phyloP scores from a whole-genome alignment of 2,329 filamentous ascomycete species.

The Lojkania enalia region DNA sequence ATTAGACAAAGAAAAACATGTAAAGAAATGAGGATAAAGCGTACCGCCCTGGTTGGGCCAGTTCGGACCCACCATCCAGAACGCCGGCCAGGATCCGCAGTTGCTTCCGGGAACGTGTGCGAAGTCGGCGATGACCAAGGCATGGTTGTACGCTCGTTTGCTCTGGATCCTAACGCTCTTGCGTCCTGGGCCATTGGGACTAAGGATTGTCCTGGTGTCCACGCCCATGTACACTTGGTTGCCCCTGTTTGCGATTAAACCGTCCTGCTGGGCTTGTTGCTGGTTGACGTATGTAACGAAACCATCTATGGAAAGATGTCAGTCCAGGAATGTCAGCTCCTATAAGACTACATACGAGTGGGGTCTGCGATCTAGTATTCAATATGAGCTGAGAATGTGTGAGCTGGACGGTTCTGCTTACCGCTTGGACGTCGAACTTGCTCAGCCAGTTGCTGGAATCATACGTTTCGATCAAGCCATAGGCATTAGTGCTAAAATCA shows the following conservation, averaged over 20 bases:
- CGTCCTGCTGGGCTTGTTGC: slow-evolving; percentile 35
- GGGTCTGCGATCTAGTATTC: slow-evolving; percentile 41
- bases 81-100: slow-evolving; percentile 47
- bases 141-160: slow-evolving; percentile 42
- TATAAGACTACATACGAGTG: slow-evolving; percentile 29
- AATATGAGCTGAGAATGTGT: slow-evolving; percentile 6
- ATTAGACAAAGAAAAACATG: neutral
- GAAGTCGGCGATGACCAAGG: slow-evolving; percentile 46
- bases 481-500: slow-evolving; percentile 24
- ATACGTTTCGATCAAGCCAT: slow-evolving; percentile 40
- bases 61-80: slow-evolving; percentile 46
- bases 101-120: slow-evolving; percentile 43
- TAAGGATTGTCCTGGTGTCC: slow-evolving; percentile 32
- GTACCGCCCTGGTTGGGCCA: slow-evolving; percentile 43
- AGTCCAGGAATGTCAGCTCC: neutral
- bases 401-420: slow-evolving; percentile 6
- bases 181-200: slow-evolving; percentile 39
- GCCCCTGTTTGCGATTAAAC: slow-evolving; percentile 37
- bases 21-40: neutral
- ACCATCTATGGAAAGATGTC: slow-evolving; percentile 27
- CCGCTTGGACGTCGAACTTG: slow-evolving; percentile 41
- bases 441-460: slow-evolving; percentile 44
- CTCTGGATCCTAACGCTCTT: slow-evolving; percentile 43
- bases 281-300: slow-evolving; percentile 44
- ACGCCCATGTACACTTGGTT: slow-evolving; percentile 46